phyloP scores from a whole-genome alignment of 2,329 filamentous ascomycete genomes.

The Xylaria sp. region DNA sequence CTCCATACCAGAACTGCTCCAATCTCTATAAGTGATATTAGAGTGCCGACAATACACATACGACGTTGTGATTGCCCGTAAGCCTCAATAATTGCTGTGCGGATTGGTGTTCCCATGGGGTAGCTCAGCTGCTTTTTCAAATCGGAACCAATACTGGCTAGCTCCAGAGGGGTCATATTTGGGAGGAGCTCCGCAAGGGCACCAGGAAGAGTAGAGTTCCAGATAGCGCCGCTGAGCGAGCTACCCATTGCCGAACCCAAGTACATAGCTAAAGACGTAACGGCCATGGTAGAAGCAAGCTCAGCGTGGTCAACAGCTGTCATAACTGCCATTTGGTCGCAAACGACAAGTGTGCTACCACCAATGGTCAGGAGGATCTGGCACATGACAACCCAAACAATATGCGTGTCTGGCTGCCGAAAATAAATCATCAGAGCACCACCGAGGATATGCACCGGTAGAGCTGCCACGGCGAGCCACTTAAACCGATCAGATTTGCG shows the following conservation, averaged over 20 bases:
- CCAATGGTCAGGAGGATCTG: constrained; percentile 62
- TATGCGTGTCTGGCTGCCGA: constrained; percentile 52
- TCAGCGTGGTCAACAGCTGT: constrained; percentile 59
- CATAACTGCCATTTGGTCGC: constrained; percentile 64
- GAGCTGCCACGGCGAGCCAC: constrained; percentile 49
- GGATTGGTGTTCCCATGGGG: constrained; percentile 40
- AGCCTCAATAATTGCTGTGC: constrained; percentile 43
- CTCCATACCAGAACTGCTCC: constrained; percentile 42
- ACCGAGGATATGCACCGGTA: constrained; percentile 61
- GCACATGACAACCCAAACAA: constrained; percentile 59
- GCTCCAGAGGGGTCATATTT: constrained; percentile 33
- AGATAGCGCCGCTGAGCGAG: constrained; percentile 52
- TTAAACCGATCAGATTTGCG: constrained; percentile 55
- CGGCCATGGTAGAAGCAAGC: constrained; percentile 55
- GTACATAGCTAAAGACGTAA: constrained; percentile 47
- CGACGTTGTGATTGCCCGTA: constrained; percentile 45
- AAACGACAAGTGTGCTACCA: constrained; percentile 59
- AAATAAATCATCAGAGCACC: constrained; percentile 60
- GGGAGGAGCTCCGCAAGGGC: constrained; percentile 39
- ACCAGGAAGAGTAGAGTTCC: constrained; percentile 46
- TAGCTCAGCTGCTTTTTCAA: constrained; percentile 46
- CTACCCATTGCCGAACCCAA: constrained; percentile 49
- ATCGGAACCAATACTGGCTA: constrained; percentile 40
- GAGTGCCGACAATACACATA: constrained; percentile 44
- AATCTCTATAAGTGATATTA: constrained; percentile 41